Evolutionary conservation across 2,329 filamentous ascomycete species (phyloP).

Genomic region (Capronia coronata): DNA sequence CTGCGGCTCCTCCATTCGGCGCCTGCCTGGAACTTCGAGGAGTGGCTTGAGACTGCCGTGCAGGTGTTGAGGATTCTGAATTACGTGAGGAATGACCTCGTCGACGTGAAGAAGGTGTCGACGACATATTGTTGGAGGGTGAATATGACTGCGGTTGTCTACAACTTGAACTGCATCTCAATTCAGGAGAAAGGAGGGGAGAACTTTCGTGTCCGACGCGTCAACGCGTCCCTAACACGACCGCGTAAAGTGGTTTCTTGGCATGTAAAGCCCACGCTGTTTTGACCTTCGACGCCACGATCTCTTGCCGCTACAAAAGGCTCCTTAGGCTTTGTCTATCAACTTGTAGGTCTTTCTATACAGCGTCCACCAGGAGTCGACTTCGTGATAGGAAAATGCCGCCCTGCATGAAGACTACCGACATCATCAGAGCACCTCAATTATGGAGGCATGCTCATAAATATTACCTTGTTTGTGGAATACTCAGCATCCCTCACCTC

Average conservation of each 20-base stretch:
- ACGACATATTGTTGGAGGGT: constrained; percentile 28
- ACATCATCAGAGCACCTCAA: too few relatives aligned
- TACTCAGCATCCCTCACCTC: too few relatives aligned
- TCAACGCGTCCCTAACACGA: neutral
- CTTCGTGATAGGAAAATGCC: too few relatives aligned
- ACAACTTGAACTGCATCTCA: neutral
- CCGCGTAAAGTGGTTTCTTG: constrained; percentile 13
- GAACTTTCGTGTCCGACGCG: constrained; percentile 2
- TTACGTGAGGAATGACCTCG: constrained; percentile 38
- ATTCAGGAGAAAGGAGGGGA: neutral
- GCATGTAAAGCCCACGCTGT: neutral
- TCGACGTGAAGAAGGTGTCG: constrained; percentile 40
- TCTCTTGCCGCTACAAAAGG: too few relatives aligned
- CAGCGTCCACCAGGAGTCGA: too few relatives aligned
- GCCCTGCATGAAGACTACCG: too few relatives aligned
- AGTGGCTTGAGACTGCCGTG: constrained; percentile 31
- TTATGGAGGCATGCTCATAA: too few relatives aligned
- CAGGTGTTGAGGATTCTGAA: constrained; percentile 37
- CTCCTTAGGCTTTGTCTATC: too few relatives aligned
- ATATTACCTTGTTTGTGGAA: too few relatives aligned
- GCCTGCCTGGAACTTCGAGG: constrained; percentile 34
- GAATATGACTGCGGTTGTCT: neutral
- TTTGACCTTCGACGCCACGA: neutral
- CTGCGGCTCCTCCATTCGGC: constrained; percentile 30
- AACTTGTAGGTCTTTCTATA: too few relatives aligned